Percentiles rank a stretch among this genome's conserved stretches.
Evolutionary conservation across 768 basidiomycete species (phyloP).

Genomic region (Tephrocybe sp.): DNA sequence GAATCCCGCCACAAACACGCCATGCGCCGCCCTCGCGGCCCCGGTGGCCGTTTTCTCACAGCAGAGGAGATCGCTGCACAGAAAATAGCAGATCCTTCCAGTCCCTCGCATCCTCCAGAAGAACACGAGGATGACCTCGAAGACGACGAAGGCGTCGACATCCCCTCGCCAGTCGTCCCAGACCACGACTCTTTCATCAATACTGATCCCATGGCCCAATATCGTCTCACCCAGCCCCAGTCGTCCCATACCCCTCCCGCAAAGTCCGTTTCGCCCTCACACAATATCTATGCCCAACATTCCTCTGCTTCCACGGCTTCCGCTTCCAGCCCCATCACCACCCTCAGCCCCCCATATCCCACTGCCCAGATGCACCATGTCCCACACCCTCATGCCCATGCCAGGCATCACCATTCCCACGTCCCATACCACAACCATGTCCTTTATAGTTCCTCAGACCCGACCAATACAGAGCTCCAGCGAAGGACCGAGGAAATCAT

Average conservation of each 20-base stretch:
- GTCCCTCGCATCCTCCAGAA: conserved; percentile 23
- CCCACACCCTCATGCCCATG: conserved; percentile 77
- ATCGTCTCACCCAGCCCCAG: conserved; percentile 21
- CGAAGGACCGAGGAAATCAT: conserved; percentile 48
- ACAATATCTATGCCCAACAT: conserved; percentile 20
- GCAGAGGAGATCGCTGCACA: conserved; percentile 93
- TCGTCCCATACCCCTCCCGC: conserved; percentile 19
- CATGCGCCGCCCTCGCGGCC: conserved; percentile 94
- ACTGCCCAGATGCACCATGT: conserved; percentile 74
- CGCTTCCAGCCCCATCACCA: conserved; percentile 31
- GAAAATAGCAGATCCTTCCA: conserved; percentile 43
- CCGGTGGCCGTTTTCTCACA: conserved; percentile 96
- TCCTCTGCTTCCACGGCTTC: conserved; percentile 26
- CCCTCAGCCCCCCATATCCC: conserved; percentile 60
- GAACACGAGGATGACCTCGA: conserved; percentile 28
- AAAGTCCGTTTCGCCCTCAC: conserved; percentile 15
- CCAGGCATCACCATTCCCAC: conserved; percentile 66
- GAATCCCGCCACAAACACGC: conserved; percentile 98
- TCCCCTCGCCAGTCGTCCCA: conserved; percentile 20
- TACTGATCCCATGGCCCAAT: conserved; percentile 25
- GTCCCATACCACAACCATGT: conserved; percentile 38
- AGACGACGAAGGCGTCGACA: conserved; percentile 39
- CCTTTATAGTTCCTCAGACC: conserved; percentile 37
- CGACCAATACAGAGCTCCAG: conserved; percentile 36
- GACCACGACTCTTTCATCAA: conserved; percentile 23